Conservation (phyloP, 2,329 filamentous ascomycete species). For the Nannizzia gypsea region DNA sequence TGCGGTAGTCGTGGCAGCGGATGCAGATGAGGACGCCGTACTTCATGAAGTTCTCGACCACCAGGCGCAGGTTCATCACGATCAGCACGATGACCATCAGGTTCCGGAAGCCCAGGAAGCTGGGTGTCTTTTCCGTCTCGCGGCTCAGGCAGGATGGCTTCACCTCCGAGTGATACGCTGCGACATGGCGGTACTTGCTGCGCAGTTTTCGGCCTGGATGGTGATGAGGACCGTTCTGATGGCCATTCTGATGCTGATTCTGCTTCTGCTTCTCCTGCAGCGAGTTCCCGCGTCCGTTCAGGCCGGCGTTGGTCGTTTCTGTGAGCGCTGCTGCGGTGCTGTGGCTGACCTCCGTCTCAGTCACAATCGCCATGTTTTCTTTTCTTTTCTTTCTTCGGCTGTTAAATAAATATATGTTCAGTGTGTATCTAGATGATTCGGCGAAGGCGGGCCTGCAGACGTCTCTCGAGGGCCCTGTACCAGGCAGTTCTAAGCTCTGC, state of each 20-base stretch:
- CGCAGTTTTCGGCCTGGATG: slow-evolving; percentile 17
- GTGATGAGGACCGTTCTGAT: background rate
- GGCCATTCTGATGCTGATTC: background rate
- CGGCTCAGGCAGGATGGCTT: slow-evolving; percentile 75
- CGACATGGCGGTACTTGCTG: slow-evolving; percentile 81
- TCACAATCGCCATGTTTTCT: background rate
- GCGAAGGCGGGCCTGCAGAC: background rate
- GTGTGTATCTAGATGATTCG: background rate
- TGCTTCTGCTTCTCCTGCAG: slow-evolving; percentile 5
- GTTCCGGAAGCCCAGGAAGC: slow-evolving; percentile 88
- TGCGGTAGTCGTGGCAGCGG: slow-evolving; percentile 74
- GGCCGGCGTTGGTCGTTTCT: background rate
- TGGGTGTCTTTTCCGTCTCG: slow-evolving; percentile 61
- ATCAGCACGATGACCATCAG: slow-evolving; percentile 90
- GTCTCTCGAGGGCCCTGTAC: background rate
- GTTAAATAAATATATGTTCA: background rate
- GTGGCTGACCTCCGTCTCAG: background rate
- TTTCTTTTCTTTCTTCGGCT: too few relatives aligned
- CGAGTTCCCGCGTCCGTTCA: slow-evolving; percentile 3
- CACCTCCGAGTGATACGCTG: slow-evolving; percentile 63
- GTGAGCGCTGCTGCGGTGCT: background rate
- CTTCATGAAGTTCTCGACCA: slow-evolving; percentile 97
- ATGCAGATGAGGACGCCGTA: slow-evolving; percentile 93
- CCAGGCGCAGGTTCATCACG: slow-evolving; percentile 81
- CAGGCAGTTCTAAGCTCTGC: background rate